Evolutionary conservation across 2,329 filamentous ascomycete genomes (phyloP), one percentile per base, ranked within the genome.

Genomic region (Cercospora citrullina): DNA sequence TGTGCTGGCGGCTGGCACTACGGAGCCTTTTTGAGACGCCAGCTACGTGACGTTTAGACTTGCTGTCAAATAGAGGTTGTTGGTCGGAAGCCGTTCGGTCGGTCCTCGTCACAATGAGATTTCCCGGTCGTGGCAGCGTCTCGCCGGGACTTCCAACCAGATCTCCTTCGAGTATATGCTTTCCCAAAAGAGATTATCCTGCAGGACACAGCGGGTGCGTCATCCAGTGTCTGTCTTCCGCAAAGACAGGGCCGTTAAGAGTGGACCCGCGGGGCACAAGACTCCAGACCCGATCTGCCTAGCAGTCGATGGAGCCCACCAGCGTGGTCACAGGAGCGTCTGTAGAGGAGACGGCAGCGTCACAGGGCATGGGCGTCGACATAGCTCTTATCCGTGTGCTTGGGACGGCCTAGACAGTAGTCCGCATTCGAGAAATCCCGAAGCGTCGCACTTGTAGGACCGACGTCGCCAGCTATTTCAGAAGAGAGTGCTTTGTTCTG

Each of bases 381-480:
- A 58, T 58, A 9, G 53, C 23, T 58, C 53, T 58, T 58, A 58
- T 58, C 53, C 53, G 23, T 28, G 53, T 12, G 21, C 26, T n/a
- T 21, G 26, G 26, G 28, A 58, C 21, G 21, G 45, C 45, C 9
- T 23, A 5, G 45, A 51, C 45, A 23, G 45, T 48, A 23, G 45
- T 23, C 45, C 45, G 5, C 10, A 23, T 21, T 21, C 21, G 10
- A 48, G 18, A 48, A 21, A 9, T 12, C 18, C 45, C 45, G 45
- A 48, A 48, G 45, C 12, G 18, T 48, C 45, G 18, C 45, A 21
- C 45, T 48, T 23, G 45, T 21, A 30, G 28, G 63, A 55, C 63
- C 53, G 63, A 45, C 31, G 63, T 45, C 55, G 30, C 36, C 53
- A 55, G 36, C 58, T 63, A 55, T 64, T 33, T 57, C 42, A 16